These are phyloP conservation scores for Rugonectria rugulosa DNA, from an alignment of 2,329 filamentous ascomycete genomes.

Conservation along the genomic window DNA sequence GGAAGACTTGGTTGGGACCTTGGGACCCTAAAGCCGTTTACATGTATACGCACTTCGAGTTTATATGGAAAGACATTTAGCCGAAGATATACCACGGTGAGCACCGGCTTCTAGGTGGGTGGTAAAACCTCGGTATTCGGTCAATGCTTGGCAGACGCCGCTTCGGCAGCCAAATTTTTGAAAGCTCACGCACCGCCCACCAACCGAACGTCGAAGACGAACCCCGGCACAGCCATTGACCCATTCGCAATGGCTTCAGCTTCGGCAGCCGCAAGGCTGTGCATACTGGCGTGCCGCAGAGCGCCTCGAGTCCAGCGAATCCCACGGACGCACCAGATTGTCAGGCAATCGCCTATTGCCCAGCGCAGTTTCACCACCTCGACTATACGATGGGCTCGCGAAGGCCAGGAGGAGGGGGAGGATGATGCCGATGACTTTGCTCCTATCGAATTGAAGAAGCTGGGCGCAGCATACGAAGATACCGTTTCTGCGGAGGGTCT, in stretches of 20 bases:
- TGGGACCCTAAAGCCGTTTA: slow-evolving; percentile 4
- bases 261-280: slow-evolving; percentile 48
- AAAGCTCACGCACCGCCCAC: slow-evolving; percentile 28
- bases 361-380: slow-evolving; percentile 44
- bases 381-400: slow-evolving; percentile 39
- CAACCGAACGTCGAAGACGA: slow-evolving; percentile 31
- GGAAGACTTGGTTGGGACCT: neutral
- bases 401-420: slow-evolving; percentile 28
- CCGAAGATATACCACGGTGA: slow-evolving; percentile 21
- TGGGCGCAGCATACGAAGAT: slow-evolving; percentile 42
- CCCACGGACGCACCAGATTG: slow-evolving; percentile 35
- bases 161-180: slow-evolving; percentile 44
- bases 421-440: slow-evolving; percentile 36
- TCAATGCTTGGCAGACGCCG: slow-evolving; percentile 9
- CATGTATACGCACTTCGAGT: neutral
- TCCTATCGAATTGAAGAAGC: slow-evolving; percentile 40
- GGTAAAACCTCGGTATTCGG: slow-evolving; percentile 39
- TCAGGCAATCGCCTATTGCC: slow-evolving; percentile 28
- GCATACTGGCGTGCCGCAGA: slow-evolving; percentile 44
- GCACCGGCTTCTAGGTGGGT: slow-evolving; percentile 5
- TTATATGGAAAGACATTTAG: slow-evolving; percentile 25
- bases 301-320: slow-evolving; percentile 35
- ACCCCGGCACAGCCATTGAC: slow-evolving; percentile 33
- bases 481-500: slow-evolving; percentile 42
- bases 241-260: slow-evolving; percentile 49